Base-by-base conservation (phyloP, 1,139 yeast genomes). In the Groenewaldozyma auringiensis region DNA sequence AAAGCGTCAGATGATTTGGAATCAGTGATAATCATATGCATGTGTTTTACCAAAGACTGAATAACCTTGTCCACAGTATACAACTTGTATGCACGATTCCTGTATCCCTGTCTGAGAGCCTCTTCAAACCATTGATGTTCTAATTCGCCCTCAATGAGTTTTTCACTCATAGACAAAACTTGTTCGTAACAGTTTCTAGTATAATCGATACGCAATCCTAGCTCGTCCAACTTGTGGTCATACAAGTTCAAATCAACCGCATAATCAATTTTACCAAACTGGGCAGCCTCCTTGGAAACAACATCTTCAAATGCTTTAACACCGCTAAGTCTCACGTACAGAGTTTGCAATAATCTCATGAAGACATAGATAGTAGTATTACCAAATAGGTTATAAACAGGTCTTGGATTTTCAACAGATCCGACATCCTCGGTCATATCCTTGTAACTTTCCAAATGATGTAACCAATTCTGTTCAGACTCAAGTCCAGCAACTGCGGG, bases 111-210 rank as follows among this genome's bases (percentile, higher is more conserved):
- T 54, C 99, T 86, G 51, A 94, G 69, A 21, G 95, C 76, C 64
- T 92, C 98, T 68, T 92, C 99, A 63, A 85, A 92, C 85, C 94
- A 83, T 64, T 84, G 95, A 55, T 88, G 95, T 58, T 92, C 98
- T 45, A 92, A 70, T 37, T 88, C 94, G 25, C 95, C 96, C 58
- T 87, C 94, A 53, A 94, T 84, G 45, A 89, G 70, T 53, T 79
- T 77, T 56, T 79, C 88, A 46, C 94, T 77, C 48, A 92, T 71
- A 2, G 70, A 70, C 49, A 92, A 70, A 17, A 88, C 76, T 65
- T 92, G 96, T 35, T 72, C 67, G 63, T 92, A 94, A 47, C 94
- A 83, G 55, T 76, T 70, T 55, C 81, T 81, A 6, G 75, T 70
- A 16, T 87, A 86, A 32, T 71, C 71, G 55, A 89, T 82, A 50